Conservation (phyloP, 495 filamentous ascomycete species). For the Staphylotrichum longicolle region DNA sequence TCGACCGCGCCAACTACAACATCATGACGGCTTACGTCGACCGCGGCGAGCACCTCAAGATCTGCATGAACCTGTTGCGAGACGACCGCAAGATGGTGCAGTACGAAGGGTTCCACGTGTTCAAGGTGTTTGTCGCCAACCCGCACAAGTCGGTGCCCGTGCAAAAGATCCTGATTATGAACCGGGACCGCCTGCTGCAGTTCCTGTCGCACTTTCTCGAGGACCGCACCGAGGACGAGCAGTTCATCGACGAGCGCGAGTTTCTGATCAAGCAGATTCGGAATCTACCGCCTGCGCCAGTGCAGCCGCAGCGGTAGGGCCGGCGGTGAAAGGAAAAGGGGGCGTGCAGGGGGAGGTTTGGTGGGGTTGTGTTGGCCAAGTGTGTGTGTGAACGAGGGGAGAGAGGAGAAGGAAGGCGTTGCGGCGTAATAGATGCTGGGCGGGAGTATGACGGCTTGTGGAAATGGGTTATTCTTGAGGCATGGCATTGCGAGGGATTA, state of each 20-base stretch:
- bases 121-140: constrained; percentile 99
- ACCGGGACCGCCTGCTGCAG: constrained; percentile 81
- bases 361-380: background rate
- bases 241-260: constrained; percentile 96
- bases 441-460: background rate
- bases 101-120: constrained; percentile 98
- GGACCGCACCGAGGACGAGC: constrained; percentile 94
- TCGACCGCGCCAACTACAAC: constrained; percentile 94
- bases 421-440: constrained; percentile 4
- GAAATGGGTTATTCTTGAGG: background rate
- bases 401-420: constrained; percentile 1
- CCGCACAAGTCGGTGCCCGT: constrained; percentile 93
- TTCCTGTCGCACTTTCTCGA: constrained; percentile 91
- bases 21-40: constrained; percentile 98
- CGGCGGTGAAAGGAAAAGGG: background rate
- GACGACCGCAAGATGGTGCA: constrained; percentile 98
- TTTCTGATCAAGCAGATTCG: constrained; percentile 94
- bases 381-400: background rate
- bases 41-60: constrained; percentile 89
- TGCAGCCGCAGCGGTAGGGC: constrained; percentile 43
- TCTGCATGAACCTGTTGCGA: constrained; percentile 92
- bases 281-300: constrained; percentile 66
- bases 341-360: background rate
- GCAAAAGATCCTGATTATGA: constrained; percentile 92
- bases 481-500: constrained; percentile 12